Evolutionary conservation across 208 protist species (phyloP).

Genomic region (Angomonas ambiguus): DNA sequence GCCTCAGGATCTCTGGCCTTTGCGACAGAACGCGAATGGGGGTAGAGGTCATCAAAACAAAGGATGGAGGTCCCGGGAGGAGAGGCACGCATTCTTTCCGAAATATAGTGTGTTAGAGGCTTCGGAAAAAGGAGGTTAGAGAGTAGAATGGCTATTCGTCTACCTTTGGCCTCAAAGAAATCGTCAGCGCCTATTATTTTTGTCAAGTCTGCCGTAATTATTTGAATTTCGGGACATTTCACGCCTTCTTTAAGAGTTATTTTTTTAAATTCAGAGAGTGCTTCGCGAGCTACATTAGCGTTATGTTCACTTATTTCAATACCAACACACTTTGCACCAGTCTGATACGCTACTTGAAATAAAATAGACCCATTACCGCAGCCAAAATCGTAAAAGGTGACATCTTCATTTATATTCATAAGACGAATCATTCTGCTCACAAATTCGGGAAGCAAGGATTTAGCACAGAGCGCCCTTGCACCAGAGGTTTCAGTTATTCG

Average conservation of each 20-base stretch:
- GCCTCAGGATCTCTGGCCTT: constrained; percentile 54
- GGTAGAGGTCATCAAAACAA: constrained; percentile 74
- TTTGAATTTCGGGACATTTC: constrained; percentile 44
- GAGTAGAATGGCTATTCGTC: constrained; percentile 53
- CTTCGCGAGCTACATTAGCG: constrained; percentile 38
- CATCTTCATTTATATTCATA: constrained; percentile 40
- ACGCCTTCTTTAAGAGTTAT: constrained; percentile 17
- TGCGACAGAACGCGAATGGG: constrained; percentile 40
- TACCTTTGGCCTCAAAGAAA: constrained; percentile 42
- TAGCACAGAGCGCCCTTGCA: constrained; percentile 50
- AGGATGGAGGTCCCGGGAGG: constrained; percentile 40
- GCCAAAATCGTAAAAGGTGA: constrained; percentile 68
- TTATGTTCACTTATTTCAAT: constrained; percentile 65
- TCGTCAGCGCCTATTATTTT: constrained; percentile 26
- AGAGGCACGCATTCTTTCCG: constrained; percentile 35
- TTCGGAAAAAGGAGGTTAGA: constrained; percentile 71
- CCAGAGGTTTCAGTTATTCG: constrained; percentile 69
- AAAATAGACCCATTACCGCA: constrained; percentile 69
- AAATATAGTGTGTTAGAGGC: constrained; percentile 54
- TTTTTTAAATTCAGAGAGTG: constrained; percentile 30
- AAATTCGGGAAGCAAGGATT: constrained; percentile 64
- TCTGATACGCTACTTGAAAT: constrained; percentile 60
- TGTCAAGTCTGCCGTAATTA: constrained; percentile 66
- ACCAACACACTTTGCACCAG: constrained; percentile 55
- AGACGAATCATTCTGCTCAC: constrained; percentile 46